Evolutionary conservation across 208 protist species (phyloP), one percentile per base, ranked within the genome.

Genomic region (Phytomonas francai): DNA sequence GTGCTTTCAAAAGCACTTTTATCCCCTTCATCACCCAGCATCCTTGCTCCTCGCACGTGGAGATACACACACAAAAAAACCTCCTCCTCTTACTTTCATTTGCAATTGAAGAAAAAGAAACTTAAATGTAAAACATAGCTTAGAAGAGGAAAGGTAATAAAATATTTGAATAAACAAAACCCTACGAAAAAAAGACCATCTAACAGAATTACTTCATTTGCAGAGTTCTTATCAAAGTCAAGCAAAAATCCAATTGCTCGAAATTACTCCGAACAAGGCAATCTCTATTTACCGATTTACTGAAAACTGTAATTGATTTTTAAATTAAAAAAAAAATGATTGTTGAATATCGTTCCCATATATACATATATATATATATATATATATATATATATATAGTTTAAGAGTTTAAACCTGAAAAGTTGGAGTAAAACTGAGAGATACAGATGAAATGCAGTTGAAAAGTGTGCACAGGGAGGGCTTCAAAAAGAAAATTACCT

Each of bases 141-240:
- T 51, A 11, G 29, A 27, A 67, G 5, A n/a, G 63, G 51, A 71
- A 63, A 19, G 1, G 0, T 31, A 64, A 14, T 42, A 25, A 31
- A 64, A 9, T 25, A 28, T 45, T 29, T 60, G n/a, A 4, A 22
- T 6, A 64, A 36, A 27, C 2, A 22, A 29, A 27, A 30, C 0
- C 2, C 31, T 59, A 59, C 22, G 61, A 66, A 73, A 70, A 72
- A 72, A 77, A 49, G 2, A 49, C 39, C 39, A 49, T 9, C 12
- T 22, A 3, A 22, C 4, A 49, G 39, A 49, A 49, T 49, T 49
- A 9, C 16, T 19, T 22, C 4, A 49, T 49, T 49, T 49, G 39
- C 39, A 22, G 6, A 22, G 16, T 12, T 49, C 3, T 49, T 19
- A 19, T 22, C 6, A 49, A 49, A 49, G 7, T 49, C 39, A 49